phyloP scores from a whole-genome alignment of 1,139 yeast genomes.

The Lodderomyces elongisporus region DNA sequence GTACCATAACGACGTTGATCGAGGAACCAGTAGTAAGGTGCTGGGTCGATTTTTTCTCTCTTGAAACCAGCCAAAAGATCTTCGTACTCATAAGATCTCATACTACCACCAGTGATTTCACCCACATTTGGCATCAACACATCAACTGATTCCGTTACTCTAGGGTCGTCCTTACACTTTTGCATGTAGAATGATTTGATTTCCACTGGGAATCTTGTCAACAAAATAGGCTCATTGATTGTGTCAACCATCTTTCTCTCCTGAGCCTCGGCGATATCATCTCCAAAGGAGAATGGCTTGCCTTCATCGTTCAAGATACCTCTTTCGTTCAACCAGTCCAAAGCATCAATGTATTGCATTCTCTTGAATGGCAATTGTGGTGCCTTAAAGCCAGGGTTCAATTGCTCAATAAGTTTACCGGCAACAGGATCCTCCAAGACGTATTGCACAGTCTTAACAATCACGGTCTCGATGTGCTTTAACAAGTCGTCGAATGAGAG shows the following conservation, averaged over 20 bases:
- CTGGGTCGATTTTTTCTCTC: conserved; percentile 82
- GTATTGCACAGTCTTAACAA: conserved; percentile 65
- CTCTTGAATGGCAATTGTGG: conserved; percentile 87
- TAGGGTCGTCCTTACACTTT: conserved; percentile 81
- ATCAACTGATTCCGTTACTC: conserved; percentile 97
- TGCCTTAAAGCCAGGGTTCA: conserved; percentile 84
- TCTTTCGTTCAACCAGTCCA: conserved; percentile 95
- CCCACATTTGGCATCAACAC: conserved; percentile 99
- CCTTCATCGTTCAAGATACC: conserved; percentile 93
- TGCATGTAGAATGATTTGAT: conserved; percentile 98
- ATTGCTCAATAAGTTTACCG: conserved; percentile 82
- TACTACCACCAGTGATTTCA: conserved; percentile 97
- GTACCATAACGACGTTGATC: conserved; percentile 97
- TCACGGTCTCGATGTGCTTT: conserved; percentile 74
- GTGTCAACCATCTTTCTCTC: conserved; percentile 98
- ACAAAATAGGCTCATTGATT: conserved; percentile 85
- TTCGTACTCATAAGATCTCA: conserved; percentile 84
- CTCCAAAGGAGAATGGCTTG: conserved; percentile 89
- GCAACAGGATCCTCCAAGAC: conserved; percentile 87
- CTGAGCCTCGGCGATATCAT: conserved; percentile 98
- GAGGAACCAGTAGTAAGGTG: conserved; percentile 88
- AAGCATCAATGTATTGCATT: conserved; percentile 85
- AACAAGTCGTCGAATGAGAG: conserved; percentile 81
- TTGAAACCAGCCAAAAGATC: conserved; percentile 86
- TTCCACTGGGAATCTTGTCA: conserved; percentile 93